Evolutionary conservation across 805 yeast species (phyloP).

Genomic region (Saccharomycopsis amapae): DNA sequence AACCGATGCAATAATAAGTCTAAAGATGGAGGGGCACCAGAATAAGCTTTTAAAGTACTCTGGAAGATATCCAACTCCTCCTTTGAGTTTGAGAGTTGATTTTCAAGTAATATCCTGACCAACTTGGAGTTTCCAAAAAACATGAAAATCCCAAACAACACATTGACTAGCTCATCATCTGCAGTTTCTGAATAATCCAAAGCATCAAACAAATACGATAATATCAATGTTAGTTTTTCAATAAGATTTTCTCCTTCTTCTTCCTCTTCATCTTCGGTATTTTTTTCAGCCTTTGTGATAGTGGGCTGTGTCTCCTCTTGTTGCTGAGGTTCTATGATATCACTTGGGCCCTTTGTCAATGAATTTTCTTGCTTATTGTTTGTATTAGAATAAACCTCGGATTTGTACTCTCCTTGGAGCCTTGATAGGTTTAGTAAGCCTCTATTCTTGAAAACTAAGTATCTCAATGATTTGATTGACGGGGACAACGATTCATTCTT

Average conservation of each 20-base stretch:
- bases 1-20: background rate
- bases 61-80: conserved; percentile 35
- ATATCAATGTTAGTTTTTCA: conserved; percentile 36
- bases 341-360: background rate
- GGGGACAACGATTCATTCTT: conserved; percentile 44
- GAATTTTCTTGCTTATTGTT: background rate
- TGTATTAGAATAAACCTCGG: no score
- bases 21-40: conserved; percentile 20
- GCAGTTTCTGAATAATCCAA: conserved; percentile 55
- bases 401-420: conserved; percentile 24
- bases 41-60: conserved; percentile 30
- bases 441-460: conserved; percentile 72
- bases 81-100: conserved; percentile 32
- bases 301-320: background rate
- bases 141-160: conserved; percentile 44
- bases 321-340: background rate
- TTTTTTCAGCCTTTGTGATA: conserved; percentile 14
- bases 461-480: conserved; percentile 64
- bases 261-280: conserved; percentile 26
- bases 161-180: conserved; percentile 46
- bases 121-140: conserved; percentile 43
- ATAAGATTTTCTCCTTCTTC: conserved; percentile 26
- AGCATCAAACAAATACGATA: conserved; percentile 54
- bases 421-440: conserved; percentile 59
- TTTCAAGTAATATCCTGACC: conserved; percentile 53